Percentiles rank a stretch among this genome's conserved stretches.
These are phyloP conservation scores for Thymus quinquecostatus DNA, from an alignment of 257 asterid genomes.

Conservation along the genomic window DNA sequence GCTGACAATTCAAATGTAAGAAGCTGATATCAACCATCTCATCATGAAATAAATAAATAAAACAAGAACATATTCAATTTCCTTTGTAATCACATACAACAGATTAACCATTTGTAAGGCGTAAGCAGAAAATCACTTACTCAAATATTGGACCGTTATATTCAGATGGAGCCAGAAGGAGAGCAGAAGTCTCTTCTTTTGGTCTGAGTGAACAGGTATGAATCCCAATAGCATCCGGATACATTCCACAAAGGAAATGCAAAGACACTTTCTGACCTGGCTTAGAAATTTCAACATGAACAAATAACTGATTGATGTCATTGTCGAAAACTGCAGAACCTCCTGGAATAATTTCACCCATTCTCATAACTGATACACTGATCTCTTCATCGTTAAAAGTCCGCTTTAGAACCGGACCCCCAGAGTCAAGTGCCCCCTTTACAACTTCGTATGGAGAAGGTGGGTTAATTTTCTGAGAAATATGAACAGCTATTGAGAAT, in stretches of 20 bases:
- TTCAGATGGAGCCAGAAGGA: constrained; percentile 49
- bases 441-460: constrained; percentile 83
- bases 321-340: constrained; percentile 52
- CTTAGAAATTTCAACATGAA: constrained; percentile 82
- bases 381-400: constrained; percentile 77
- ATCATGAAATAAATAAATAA: not conserved
- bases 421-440: constrained; percentile 77
- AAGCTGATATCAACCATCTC: not conserved
- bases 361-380: constrained; percentile 70
- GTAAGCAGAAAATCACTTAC: constrained; percentile 55
- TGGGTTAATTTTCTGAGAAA: constrained; percentile 81
- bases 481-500: constrained; percentile 3
- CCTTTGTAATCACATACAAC: constrained; percentile 9
- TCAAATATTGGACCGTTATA: constrained; percentile 83
- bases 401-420: constrained; percentile 82
- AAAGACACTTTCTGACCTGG: constrained; percentile 65
- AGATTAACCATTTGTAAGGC: constrained; percentile 8
- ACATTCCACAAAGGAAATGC: constrained; percentile 90
- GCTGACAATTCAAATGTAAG: not conserved
- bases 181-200: constrained; percentile 60
- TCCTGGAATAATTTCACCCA: constrained; percentile 69
- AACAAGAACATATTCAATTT: not conserved
- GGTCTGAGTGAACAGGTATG: constrained; percentile 80
- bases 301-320: constrained; percentile 73
- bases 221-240: constrained; percentile 96